phyloP scores from a whole-genome alignment of 177 flowering plant genomes.

The Telopea speciosissima region DNA sequence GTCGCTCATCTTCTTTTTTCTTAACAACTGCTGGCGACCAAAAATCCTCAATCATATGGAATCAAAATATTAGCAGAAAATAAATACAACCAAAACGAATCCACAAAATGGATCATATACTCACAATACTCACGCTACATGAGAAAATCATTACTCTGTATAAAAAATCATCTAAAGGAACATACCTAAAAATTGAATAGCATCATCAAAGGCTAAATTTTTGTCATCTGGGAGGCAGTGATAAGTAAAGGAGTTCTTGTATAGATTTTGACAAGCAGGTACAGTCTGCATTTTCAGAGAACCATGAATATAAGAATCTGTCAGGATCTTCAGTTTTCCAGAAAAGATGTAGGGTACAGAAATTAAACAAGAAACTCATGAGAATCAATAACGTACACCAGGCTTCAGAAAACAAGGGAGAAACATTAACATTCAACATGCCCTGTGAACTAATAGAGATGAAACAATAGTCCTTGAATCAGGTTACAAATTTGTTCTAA shows the following conservation, averaged over 20 bases:
- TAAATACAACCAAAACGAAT: background rate
- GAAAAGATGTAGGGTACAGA: background rate
- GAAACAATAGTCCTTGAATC: background rate
- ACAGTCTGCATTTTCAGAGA: conserved; percentile 61
- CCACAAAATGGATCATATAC: background rate
- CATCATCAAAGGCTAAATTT: conserved; percentile 74
- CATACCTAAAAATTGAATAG: conserved; percentile 76
- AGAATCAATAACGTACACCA: background rate
- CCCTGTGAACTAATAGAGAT: conserved; percentile 1
- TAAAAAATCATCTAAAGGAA: background rate
- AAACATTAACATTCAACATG: background rate
- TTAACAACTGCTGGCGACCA: too few relatives aligned
- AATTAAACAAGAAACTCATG: background rate
- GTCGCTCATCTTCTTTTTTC: too few relatives aligned
- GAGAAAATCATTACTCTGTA: background rate
- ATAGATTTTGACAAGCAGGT: conserved; percentile 91
- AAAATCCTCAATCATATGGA: background rate
- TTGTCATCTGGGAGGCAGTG: conserved; percentile 76
- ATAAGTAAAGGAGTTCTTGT: conserved; percentile 87
- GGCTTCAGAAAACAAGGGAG: background rate
- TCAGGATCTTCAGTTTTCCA: background rate
- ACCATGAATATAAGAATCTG: conserved; percentile 5
- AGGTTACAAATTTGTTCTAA: background rate
- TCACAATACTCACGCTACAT: background rate
- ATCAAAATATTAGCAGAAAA: background rate